A percentile compares a stretch with the other conserved stretches of the same genome.
These are phyloP conservation scores for Sporothrix humicola DNA, from an alignment of 2,329 filamentous ascomycete species.

Conservation along the genomic window DNA sequence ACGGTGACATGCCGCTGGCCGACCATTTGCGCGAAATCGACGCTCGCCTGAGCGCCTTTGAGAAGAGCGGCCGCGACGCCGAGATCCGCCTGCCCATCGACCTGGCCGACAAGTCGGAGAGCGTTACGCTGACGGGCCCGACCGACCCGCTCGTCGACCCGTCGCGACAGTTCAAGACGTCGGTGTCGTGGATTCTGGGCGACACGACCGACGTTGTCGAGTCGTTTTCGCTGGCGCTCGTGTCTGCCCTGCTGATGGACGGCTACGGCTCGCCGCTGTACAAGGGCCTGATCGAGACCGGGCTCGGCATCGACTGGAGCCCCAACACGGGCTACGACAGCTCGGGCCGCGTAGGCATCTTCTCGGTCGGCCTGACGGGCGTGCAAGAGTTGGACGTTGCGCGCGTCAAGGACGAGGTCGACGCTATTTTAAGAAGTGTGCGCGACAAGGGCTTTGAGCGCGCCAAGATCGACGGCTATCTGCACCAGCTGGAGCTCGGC, in stretches of 20 bases:
- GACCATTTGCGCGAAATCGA: constrained; percentile 83
- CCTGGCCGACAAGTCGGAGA: constrained; percentile 66
- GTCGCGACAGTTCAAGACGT: constrained; percentile 91
- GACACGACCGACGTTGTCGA: constrained; percentile 83
- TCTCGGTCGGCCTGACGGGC: constrained; percentile 90
- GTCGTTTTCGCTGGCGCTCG: constrained; percentile 81
- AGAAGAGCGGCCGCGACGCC: constrained; percentile 67
- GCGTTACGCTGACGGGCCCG: constrained; percentile 77
- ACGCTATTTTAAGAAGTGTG: constrained; percentile 72
- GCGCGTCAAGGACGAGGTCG: constrained; percentile 75
- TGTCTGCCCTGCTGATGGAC: constrained; percentile 85
- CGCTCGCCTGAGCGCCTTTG: constrained; percentile 74
- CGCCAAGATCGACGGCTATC: constrained; percentile 88
- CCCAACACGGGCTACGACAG: constrained; percentile 92
- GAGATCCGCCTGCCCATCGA: constrained; percentile 78
- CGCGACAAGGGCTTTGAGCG: constrained; percentile 81
- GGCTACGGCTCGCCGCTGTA: constrained; percentile 96
- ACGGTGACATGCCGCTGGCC: constrained; percentile 86
- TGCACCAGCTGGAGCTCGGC: constrained; percentile 91
- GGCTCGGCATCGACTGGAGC: constrained; percentile 90
- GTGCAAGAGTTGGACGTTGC: constrained; percentile 79
- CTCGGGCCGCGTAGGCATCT: constrained; percentile 76
- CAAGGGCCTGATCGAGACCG: constrained; percentile 83
- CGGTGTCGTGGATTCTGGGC: constrained; percentile 88
- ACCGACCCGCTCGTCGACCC: constrained; percentile 84